phyloP scores from a whole-genome alignment of 768 basidiomycete genomes.

The Naganishia vishniacii region DNA sequence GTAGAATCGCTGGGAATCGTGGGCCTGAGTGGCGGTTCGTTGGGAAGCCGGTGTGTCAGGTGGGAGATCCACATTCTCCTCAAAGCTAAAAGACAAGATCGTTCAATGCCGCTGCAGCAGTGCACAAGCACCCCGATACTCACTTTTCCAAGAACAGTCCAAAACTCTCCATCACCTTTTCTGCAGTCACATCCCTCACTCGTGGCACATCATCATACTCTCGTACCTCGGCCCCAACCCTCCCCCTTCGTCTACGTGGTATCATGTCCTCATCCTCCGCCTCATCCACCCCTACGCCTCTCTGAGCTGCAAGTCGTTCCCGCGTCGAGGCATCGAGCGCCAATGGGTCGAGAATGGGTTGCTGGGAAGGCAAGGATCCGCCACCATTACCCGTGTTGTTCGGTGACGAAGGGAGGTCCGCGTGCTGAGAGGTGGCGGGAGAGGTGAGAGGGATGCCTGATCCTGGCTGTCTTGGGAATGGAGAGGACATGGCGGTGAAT shows the following conservation, averaged over 20 bases:
- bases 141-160: conserved; percentile 86
- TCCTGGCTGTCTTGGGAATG: conserved; percentile 21
- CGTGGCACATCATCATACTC: conserved; percentile 63
- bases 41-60: conserved; percentile 33
- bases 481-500: conserved; percentile 19
- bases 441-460: conserved; percentile 15
- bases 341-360: conserved; percentile 24
- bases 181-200: conserved; percentile 89
- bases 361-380: conserved; percentile 12
- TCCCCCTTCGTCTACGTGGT: conserved; percentile 10
- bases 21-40: conserved; percentile 26
- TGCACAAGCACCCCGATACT: not conserved
- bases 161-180: conserved; percentile 87
- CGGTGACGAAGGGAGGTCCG: not conserved
- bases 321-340: not conserved
- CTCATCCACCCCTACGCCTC: conserved; percentile 5
- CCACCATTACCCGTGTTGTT: not conserved
- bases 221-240: conserved; percentile 10
- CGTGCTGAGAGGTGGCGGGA: conserved; percentile 9
- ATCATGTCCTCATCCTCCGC: conserved; percentile 24
- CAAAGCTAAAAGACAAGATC: conserved; percentile 58
- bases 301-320: not conserved
- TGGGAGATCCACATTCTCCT: conserved; percentile 69
- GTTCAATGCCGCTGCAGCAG: no score
- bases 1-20: conserved; percentile 68